phyloP scores from a whole-genome alignment of 2,329 filamentous ascomycete species.

The Curvularia sp. region DNA sequence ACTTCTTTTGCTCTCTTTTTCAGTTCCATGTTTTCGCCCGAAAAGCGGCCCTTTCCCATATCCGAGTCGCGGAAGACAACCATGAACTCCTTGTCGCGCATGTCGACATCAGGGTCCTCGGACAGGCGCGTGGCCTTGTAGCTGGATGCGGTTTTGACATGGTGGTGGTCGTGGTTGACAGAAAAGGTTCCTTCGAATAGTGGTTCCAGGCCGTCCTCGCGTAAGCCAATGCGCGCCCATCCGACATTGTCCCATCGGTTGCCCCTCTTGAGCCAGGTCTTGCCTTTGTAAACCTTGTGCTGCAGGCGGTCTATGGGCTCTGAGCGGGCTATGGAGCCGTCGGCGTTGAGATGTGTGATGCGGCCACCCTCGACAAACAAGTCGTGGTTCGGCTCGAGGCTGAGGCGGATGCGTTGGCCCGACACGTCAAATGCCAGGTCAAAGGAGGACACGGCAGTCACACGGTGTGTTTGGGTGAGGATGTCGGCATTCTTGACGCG shows the following conservation, averaged over 20 bases:
- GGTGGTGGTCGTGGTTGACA: slow-evolving; percentile 81
- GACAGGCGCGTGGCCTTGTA: slow-evolving; percentile 75
- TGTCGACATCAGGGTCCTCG: slow-evolving; percentile 70
- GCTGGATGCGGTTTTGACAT: slow-evolving; percentile 77
- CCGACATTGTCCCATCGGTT: slow-evolving; percentile 83
- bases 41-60: slow-evolving; percentile 55
- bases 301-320: slow-evolving; percentile 74
- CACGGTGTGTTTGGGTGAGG: slow-evolving; percentile 76
- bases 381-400: slow-evolving; percentile 89
- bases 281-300: slow-evolving; percentile 85
- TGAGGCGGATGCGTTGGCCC: slow-evolving; percentile 73
- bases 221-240: slow-evolving; percentile 83
- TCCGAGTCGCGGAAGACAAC: slow-evolving; percentile 92
- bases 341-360: slow-evolving; percentile 72
- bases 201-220: slow-evolving; percentile 76
- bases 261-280: slow-evolving; percentile 75
- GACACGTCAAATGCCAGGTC: slow-evolving; percentile 80
- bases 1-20: slow-evolving; percentile 60
- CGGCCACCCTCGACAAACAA: slow-evolving; percentile 78
- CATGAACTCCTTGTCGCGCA: slow-evolving; percentile 75
- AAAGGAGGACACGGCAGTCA: slow-evolving; percentile 82
- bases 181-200: slow-evolving; percentile 91
- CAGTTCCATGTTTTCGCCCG: slow-evolving; percentile 65
- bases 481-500: slow-evolving; percentile 77
- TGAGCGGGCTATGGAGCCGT: slow-evolving; percentile 71